These are phyloP conservation scores for Gnetum montanum DNA, from an alignment of 75 land plant species.

Conservation along the genomic window DNA sequence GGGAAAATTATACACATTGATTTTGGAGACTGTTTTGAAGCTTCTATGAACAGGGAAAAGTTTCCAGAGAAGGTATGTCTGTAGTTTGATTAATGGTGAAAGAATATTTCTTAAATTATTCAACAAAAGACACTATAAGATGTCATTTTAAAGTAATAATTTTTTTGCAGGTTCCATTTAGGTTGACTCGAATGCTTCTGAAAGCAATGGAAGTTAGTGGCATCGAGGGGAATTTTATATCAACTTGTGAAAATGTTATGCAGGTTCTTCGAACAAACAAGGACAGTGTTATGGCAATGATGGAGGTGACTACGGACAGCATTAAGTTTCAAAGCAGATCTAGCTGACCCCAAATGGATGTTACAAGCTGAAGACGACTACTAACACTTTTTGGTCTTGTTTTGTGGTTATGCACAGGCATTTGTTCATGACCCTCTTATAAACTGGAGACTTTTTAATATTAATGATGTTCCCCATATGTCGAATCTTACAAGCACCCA, in stretches of 20 bases:
- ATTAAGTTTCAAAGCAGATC: background rate
- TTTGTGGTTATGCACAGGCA: conserved; percentile 75
- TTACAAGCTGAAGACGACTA: too few relatives aligned
- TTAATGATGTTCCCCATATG: conserved; percentile 90
- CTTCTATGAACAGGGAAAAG: conserved; percentile 97
- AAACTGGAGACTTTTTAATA: conserved; percentile 92
- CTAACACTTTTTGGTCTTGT: too few relatives aligned
- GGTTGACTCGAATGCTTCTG: conserved; percentile 96
- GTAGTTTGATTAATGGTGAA: too few relatives aligned
- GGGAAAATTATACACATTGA: conserved; percentile 98
- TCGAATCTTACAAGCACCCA: conserved; percentile 38
- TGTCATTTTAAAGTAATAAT: background rate
- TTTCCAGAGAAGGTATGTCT: conserved; percentile 94
- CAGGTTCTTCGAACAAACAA: conserved; percentile 91
- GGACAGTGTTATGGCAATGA: conserved; percentile 99
- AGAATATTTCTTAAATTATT: too few relatives aligned
- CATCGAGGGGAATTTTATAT: conserved; percentile 93
- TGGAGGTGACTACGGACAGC: conserved; percentile 61
- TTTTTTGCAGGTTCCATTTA: conserved; percentile 75
- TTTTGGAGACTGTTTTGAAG: conserved; percentile 99
- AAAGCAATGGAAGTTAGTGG: conserved; percentile 99
- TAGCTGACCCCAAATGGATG: too few relatives aligned
- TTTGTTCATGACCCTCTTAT: conserved; percentile 99
- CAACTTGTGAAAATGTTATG: conserved; percentile 99
- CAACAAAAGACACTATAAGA: background rate